A percentile compares a stretch with the other conserved stretches of the same genome.
These are phyloP conservation scores for Pythium plurisporium DNA, from an alignment of 352 stramenopile species.

Conservation along the genomic window DNA sequence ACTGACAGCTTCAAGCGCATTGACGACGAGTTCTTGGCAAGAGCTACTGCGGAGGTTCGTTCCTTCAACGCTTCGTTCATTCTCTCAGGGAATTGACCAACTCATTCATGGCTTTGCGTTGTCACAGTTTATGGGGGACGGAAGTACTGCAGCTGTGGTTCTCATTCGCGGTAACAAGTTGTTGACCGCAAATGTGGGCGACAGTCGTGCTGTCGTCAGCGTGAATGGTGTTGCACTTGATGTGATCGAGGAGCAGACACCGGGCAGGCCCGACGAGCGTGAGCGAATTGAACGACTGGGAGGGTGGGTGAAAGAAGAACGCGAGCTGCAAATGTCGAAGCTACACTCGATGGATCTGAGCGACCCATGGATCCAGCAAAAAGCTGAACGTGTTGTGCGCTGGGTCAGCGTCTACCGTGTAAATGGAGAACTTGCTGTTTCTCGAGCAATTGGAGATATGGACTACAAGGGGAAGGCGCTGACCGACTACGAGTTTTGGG, in stretches of 20 bases:
- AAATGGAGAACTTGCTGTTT: conserved; percentile 91
- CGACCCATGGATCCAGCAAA: conserved; percentile 80
- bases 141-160: conserved; percentile 75
- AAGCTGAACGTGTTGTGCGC: conserved; percentile 73
- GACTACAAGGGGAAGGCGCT: conserved; percentile 86
- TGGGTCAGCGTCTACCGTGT: conserved; percentile 87
- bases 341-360: conserved; percentile 87
- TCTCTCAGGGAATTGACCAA: neutral
- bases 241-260: conserved; percentile 87
- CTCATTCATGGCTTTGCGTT: neutral
- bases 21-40: conserved; percentile 71
- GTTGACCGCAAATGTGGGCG: conserved; percentile 84
- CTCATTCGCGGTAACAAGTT: conserved; percentile 78
- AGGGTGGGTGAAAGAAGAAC: conserved; percentile 80
- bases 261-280: conserved; percentile 67
- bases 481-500: conserved; percentile 78
- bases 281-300: conserved; percentile 64
- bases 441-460: conserved; percentile 89
- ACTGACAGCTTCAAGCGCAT: conserved; percentile 71
- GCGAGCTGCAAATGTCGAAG: conserved; percentile 84
- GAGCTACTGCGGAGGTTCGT: conserved; percentile 53
- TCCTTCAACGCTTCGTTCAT: too few species aligned
- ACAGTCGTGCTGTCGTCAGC: conserved; percentile 82
- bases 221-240: conserved; percentile 73
- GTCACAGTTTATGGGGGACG: conserved; percentile 54